A percentile compares a stretch with the other conserved stretches of the same genome.
These are phyloP conservation scores for Arthrobotrys sphaeroides DNA, from an alignment of 2,329 filamentous ascomycete genomes.

Conservation along the genomic window DNA sequence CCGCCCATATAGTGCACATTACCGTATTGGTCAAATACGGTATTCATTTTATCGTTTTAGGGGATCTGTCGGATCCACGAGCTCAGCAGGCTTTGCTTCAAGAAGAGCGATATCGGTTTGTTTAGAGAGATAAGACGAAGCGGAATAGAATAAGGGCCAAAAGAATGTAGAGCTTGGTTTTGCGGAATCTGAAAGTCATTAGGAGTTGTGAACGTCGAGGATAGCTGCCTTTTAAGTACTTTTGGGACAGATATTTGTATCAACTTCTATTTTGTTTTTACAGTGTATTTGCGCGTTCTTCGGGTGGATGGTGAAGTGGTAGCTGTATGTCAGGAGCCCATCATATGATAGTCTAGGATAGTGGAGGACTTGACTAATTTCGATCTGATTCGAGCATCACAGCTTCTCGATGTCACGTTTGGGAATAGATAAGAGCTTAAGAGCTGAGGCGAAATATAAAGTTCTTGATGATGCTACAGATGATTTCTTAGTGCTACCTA, in stretches of 20 bases:
- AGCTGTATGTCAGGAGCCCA: too few relatives aligned
- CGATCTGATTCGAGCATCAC: neutral
- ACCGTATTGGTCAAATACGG: neutral
- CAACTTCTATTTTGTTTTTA: neutral
- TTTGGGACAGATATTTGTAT: too few relatives aligned
- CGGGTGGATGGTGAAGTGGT: too few relatives aligned
- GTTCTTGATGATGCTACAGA: neutral
- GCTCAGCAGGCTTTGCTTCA: too few relatives aligned
- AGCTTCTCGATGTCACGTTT: neutral
- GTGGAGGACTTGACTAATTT: too few relatives aligned
- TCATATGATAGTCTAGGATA: too few relatives aligned
- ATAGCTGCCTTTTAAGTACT: neutral
- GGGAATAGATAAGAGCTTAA: neutral
- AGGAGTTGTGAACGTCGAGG: neutral
- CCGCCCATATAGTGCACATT: neutral
- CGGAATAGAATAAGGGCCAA: neutral
- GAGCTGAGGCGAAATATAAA: neutral
- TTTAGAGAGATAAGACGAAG: neutral
- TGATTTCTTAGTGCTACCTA: neutral
- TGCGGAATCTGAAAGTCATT: neutral
- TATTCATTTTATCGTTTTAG: neutral
- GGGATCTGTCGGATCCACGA: too few relatives aligned
- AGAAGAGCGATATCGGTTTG: neutral
- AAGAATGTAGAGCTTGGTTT: conserved; percentile 8
- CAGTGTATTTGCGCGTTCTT: too few relatives aligned